Evolutionary conservation across 257 asterid species (phyloP), one percentile per base, ranked within the genome.

Genomic region (Striga asiatica): DNA sequence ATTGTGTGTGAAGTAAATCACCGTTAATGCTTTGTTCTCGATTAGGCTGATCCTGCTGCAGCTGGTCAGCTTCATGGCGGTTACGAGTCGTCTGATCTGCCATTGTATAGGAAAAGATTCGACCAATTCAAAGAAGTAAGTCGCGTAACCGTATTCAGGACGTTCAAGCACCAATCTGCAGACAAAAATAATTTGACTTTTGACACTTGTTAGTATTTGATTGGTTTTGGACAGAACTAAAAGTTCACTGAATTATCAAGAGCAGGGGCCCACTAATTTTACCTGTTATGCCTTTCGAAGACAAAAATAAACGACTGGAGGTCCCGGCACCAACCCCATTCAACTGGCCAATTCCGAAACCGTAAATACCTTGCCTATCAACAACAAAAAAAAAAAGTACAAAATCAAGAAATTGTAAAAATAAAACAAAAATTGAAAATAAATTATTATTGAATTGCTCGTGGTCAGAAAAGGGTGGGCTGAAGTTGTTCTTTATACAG

Each of bases 241-340:
- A 65, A 28, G 34, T 39, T 49, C 38, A 13, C 12, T 35, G 48
- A 50, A 43, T 25, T 54, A 35, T 62, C 47, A 17, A 58, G 60
- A 16, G n/a, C n/a, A 13, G 13, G 37, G 12, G n/a, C 20, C 19
- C 42, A 46, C 56, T 59, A 61, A 52, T 28, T 18, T 41, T 35
- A 84, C 97, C 97, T 92, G 78, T 92, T 77, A 67, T 92, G 98
- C 52, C 84, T 88, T 67, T 79, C 81, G 68, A 92, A 88, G 55
- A 92, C 97, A 59, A 92, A 92, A 60, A 92, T 82, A 73, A 92
- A 92, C 16, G 97, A 81, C 69, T 80, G 95, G 53, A 92, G 84
- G 67, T 92, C 95, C 38, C 97, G 83, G 65, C 93, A 84, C 98
- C 98, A 92, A 34, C 98, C 98, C 98, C 98, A 92, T 74, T 92